These are phyloP conservation scores for Penicillium sp. DNA, from an alignment of 2,329 filamentous ascomycete genomes.

Conservation along the genomic window DNA sequence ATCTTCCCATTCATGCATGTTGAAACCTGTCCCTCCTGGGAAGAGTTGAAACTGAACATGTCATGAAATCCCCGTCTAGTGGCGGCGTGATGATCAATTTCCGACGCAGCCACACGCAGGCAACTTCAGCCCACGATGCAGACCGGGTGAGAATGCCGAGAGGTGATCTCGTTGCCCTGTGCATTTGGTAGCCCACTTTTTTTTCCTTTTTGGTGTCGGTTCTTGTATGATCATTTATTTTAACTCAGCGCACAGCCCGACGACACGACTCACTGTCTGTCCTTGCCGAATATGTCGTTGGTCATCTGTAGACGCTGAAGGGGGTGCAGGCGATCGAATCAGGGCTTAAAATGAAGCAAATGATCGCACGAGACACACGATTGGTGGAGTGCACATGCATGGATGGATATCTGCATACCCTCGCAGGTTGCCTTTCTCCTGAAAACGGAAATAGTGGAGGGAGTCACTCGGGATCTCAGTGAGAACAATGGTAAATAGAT, in stretches of 20 bases:
- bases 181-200: conserved; percentile 22
- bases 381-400: conserved; percentile 12
- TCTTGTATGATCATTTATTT: not conserved
- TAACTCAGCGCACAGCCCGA: not conserved
- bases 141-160: conserved; percentile 25
- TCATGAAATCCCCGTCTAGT: conserved; percentile 3
- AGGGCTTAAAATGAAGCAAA: conserved; percentile 7
- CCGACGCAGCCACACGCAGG: conserved; percentile 18
- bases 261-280: conserved; percentile 4
- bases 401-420: conserved; percentile 12
- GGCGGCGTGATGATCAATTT: conserved; percentile 17
- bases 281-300: conserved; percentile 8
- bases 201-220: not conserved
- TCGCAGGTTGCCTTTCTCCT: conserved; percentile 4
- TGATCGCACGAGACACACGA: conserved; percentile 12
- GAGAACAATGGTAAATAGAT: conserved; percentile 5
- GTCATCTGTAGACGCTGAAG: conserved; percentile 13
- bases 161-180: conserved; percentile 18
- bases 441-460: conserved; percentile 5
- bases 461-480: conserved; percentile 9
- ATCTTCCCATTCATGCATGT: conserved; percentile 11
- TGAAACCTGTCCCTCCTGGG: not conserved
- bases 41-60: conserved; percentile 8
- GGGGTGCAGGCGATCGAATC: conserved; percentile 12
- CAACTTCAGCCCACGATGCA: conserved; percentile 18